These are phyloP conservation scores for Annulohypoxylon truncatum DNA, from an alignment of 2,329 filamentous ascomycete genomes.

Conservation along the genomic window DNA sequence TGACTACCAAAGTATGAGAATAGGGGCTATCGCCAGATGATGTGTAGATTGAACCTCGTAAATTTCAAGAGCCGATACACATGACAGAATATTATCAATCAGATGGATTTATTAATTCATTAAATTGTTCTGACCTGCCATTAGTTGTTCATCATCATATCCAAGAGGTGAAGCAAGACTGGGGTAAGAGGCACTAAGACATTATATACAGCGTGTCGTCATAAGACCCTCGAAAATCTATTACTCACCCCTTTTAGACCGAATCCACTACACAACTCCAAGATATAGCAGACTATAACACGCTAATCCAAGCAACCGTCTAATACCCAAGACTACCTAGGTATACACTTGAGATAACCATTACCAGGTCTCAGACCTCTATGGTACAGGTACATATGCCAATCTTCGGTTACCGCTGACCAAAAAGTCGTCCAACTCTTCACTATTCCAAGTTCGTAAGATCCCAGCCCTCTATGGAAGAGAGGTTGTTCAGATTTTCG, in stretches of 20 bases:
- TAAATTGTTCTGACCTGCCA: too few relatives aligned
- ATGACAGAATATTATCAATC: too few relatives aligned
- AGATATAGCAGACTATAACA: background rate
- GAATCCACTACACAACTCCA: background rate
- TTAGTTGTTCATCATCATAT: background rate
- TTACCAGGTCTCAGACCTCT: background rate
- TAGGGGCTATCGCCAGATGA: background rate
- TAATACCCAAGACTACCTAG: conserved; percentile 5
- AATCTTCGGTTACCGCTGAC: background rate
- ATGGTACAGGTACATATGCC: background rate
- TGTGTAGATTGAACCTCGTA: background rate
- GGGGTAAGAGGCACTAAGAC: background rate
- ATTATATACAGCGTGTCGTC: conserved; percentile 21
- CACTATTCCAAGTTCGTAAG: conserved; percentile 45
- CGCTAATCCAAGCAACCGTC: background rate
- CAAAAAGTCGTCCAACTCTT: background rate
- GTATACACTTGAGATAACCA: conserved; percentile 8
- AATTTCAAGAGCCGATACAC: background rate
- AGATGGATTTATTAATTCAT: too few relatives aligned
- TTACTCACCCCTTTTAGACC: background rate
- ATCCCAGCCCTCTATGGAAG: conserved; percentile 47
- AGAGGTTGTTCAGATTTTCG: conserved; percentile 45
- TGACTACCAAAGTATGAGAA: too few relatives aligned
- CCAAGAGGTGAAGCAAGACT: background rate
- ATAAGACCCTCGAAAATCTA: background rate